A percentile compares a stretch with the other conserved stretches of the same genome.
Conservation (phyloP, 306 rosid genomes). For the Carpinus viminea region DNA sequence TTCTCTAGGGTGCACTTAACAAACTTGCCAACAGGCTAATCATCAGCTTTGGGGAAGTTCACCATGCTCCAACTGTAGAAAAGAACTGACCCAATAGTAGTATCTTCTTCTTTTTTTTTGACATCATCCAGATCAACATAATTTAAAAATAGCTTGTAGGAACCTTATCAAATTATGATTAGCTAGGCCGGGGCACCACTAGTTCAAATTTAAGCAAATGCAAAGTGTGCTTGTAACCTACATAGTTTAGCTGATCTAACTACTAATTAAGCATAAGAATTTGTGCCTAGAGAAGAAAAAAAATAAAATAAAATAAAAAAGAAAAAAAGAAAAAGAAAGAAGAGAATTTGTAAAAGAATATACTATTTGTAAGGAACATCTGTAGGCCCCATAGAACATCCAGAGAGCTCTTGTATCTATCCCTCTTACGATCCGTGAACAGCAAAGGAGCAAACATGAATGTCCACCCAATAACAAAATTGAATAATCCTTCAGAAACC, state of each 20-base stretch:
- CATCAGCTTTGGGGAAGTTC: too few relatives aligned
- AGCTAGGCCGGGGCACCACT: not conserved
- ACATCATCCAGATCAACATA: too few relatives aligned
- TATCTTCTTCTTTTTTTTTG: too few relatives aligned
- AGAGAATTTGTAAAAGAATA: slow-evolving; percentile 32
- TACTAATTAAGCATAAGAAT: slow-evolving; percentile 20
- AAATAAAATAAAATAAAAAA: too few relatives aligned
- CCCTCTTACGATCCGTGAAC: slow-evolving; percentile 65
- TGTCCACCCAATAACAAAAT: slow-evolving; percentile 93
- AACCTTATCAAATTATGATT: not conserved
- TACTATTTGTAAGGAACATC: slow-evolving; percentile 96
- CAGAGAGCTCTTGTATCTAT: slow-evolving; percentile 69
- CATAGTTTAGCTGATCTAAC: slow-evolving; percentile 17
- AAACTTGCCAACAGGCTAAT: not conserved
- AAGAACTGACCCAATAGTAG: too few relatives aligned
- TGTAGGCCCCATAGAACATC: slow-evolving; percentile 80
- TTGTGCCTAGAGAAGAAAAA: not conserved
- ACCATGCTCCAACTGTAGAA: too few relatives aligned
- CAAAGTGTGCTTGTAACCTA: slow-evolving; percentile 6
- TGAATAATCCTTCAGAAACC: slow-evolving; percentile 92
- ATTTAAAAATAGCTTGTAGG: not conserved
- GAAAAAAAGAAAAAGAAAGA: too few relatives aligned
- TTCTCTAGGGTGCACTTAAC: not conserved
- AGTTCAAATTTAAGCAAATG: not conserved
- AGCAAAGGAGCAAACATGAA: slow-evolving; percentile 90